Percentiles rank a stretch among this genome's conserved stretches.
Conservation (phyloP, 352 stramenopile species). For the Pythium utonaiense region DNA sequence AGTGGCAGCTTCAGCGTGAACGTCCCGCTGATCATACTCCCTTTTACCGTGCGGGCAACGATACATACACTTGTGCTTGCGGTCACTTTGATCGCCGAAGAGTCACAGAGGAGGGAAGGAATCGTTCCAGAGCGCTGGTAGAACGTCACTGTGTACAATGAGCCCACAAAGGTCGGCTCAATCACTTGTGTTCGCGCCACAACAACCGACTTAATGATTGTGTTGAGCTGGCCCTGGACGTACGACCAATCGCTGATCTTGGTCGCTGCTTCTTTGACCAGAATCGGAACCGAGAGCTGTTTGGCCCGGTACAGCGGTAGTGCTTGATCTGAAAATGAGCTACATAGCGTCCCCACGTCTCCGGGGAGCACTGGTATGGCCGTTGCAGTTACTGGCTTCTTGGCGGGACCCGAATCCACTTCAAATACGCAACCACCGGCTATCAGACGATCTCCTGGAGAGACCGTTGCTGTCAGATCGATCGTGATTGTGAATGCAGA, state of each 20-base stretch:
- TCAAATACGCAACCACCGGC: constrained; percentile 60
- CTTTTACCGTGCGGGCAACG: constrained; percentile 35
- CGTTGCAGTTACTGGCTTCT: constrained; percentile 20
- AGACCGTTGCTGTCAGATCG: constrained; percentile 6
- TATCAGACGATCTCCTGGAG: constrained; percentile 32
- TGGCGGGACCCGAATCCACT: constrained; percentile 16
- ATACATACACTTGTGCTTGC: constrained; percentile 27
- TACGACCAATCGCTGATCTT: constrained; percentile 35
- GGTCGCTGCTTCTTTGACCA: constrained; percentile 38
- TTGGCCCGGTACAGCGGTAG: constrained; percentile 59
- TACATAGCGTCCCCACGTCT: constrained; percentile 56
- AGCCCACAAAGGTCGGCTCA: constrained; percentile 44
- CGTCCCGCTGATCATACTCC: constrained; percentile 66
- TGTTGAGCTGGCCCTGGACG: constrained; percentile 43
- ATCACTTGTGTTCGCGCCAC: constrained; percentile 40
- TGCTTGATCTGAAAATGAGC: constrained; percentile 31
- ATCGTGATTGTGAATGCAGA: constrained; percentile 45
- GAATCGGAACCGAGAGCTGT: constrained; percentile 35
- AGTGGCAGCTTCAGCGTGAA: constrained; percentile 55
- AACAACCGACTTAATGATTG: constrained; percentile 49
- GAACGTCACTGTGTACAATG: constrained; percentile 64
- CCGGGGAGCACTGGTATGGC: constrained; percentile 33
- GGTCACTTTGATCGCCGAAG: constrained; percentile 29
- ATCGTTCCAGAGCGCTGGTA: constrained; percentile 52
- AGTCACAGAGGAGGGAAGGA: constrained; percentile 45